phyloP scores from a whole-genome alignment of 2,329 filamentous ascomycete species.

The Cytospora mali region DNA sequence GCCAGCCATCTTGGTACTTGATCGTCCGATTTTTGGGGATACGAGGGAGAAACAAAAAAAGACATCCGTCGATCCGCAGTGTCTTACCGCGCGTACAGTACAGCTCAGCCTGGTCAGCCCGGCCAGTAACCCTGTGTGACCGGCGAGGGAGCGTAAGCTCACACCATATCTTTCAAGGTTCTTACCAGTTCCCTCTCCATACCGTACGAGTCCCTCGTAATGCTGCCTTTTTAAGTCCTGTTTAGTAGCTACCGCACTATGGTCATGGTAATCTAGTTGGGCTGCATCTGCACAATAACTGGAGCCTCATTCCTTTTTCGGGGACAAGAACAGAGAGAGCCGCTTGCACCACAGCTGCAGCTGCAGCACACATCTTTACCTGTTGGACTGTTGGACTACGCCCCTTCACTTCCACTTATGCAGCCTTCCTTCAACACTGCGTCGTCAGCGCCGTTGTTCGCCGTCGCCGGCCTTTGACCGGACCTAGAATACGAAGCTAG shows the following conservation, averaged over 20 bases:
- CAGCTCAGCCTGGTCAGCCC: background rate
- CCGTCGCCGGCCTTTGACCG: background rate
- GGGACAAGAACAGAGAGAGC: background rate
- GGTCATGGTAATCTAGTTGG: background rate
- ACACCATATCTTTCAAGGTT: background rate
- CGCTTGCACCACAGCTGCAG: background rate
- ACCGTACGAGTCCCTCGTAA: background rate
- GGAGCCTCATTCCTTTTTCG: background rate
- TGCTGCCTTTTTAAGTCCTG: background rate
- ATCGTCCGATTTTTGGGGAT: background rate
- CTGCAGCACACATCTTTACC: too few relatives aligned
- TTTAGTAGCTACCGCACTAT: background rate
- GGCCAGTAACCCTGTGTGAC: background rate
- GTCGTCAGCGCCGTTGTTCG: background rate
- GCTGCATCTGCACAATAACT: background rate
- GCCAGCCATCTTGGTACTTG: background rate
- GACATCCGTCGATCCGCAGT: background rate
- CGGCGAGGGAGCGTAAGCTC: background rate
- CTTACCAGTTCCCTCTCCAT: background rate
- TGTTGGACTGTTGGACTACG: background rate
- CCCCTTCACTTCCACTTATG: background rate
- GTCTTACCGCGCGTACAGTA: background rate
- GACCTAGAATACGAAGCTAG: background rate
- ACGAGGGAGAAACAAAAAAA: slow-evolving; percentile 1
- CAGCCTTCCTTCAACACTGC: background rate